Conservation (phyloP, 495 filamentous ascomycete genomes). For the Penicillium riverlandense region DNA sequence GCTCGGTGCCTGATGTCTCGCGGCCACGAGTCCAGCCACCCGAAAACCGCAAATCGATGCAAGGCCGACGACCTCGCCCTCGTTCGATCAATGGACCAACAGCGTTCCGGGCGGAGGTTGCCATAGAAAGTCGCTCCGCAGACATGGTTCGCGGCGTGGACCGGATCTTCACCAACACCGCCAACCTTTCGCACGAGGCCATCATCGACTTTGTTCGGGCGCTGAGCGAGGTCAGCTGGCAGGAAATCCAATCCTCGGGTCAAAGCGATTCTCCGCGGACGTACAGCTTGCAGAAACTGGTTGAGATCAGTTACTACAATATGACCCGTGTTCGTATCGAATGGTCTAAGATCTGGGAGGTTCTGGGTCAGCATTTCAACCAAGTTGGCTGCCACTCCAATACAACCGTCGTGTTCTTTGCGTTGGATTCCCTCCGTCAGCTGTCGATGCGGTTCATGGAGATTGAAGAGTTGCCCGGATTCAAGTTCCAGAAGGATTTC, state of each 20-base stretch:
- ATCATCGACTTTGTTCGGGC: slow-evolving; percentile 97
- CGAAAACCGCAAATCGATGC: slow-evolving; percentile 53
- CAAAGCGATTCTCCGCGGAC: slow-evolving; percentile 91
- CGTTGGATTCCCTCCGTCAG: slow-evolving; percentile 88
- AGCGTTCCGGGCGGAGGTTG: slow-evolving; percentile 77
- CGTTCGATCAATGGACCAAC: slow-evolving; percentile 56
- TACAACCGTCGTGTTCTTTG: slow-evolving; percentile 93
- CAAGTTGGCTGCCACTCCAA: slow-evolving; percentile 93
- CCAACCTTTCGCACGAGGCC: slow-evolving; percentile 84
- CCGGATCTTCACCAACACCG: slow-evolving; percentile 91
- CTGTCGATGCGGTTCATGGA: slow-evolving; percentile 98
- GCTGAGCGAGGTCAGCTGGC: slow-evolving; percentile 94
- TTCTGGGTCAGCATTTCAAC: slow-evolving; percentile 96
- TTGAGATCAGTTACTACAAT: slow-evolving; percentile 99
- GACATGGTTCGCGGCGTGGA: slow-evolving; percentile 91
- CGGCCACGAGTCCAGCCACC: slow-evolving; percentile 42
- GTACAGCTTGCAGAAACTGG: slow-evolving; percentile 94
- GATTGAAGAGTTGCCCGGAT: slow-evolving; percentile 92
- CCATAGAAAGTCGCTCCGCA: slow-evolving; percentile 82
- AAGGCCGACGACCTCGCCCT: slow-evolving; percentile 56
- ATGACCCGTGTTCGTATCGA: slow-evolving; percentile 98
- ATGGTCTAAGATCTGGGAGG: slow-evolving; percentile 95
- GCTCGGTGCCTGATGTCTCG: slow-evolving; percentile 84
- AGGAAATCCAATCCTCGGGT: slow-evolving; percentile 94
- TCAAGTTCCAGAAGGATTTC: slow-evolving; percentile 99